Conservation (phyloP, 768 basidiomycete species). For the Termitomyces sp. region DNA sequence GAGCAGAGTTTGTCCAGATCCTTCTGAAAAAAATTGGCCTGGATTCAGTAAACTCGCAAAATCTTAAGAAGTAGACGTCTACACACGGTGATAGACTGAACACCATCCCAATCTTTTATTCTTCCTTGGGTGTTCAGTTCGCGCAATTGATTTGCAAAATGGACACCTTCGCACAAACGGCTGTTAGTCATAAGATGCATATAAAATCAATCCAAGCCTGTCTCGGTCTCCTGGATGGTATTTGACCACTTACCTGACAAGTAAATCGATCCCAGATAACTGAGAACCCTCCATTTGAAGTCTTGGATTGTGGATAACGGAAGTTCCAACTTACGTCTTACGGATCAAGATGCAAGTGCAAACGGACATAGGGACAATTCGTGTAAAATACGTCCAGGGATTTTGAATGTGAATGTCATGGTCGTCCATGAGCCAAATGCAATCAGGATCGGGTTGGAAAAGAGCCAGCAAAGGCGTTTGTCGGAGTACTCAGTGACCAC, state of each 20-base stretch:
- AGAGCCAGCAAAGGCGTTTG: not conserved
- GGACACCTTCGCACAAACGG: conserved; percentile 4
- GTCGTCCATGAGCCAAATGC: not conserved
- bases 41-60: not conserved
- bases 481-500: not conserved
- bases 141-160: not conserved
- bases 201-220: not conserved
- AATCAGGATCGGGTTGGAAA: not conserved
- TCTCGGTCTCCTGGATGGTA: not conserved
- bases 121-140: not conserved
- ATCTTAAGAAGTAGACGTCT: not conserved
- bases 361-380: not conserved
- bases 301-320: not conserved
- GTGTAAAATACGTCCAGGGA: not conserved
- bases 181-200: not conserved
- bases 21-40: not conserved
- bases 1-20: not conserved
- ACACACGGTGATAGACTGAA: conserved; percentile 3
- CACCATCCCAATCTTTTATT: not conserved
- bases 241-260: not conserved
- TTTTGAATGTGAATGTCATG: too few species aligned
- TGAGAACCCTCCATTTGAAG: not conserved
- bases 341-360: not conserved
- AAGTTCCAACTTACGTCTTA: not conserved
- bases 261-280: not conserved